Percentiles rank a stretch among this genome's conserved stretches.
Evolutionary conservation across 805 yeast species (phyloP).

Genomic region (Saturnispora halmiae): DNA sequence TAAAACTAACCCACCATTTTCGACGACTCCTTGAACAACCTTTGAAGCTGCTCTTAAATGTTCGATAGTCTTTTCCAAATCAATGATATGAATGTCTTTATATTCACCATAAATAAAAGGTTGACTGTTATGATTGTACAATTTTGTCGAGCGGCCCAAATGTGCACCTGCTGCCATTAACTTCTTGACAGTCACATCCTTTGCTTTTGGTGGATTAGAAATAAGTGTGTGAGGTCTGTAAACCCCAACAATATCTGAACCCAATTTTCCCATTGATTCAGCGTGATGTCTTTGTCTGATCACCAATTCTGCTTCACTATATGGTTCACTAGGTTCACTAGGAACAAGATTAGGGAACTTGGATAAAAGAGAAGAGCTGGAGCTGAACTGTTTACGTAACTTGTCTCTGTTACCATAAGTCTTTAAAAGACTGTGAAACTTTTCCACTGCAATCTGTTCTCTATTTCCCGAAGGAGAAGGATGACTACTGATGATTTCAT

Average conservation of each 20-base stretch:
- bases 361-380: slow-evolving; percentile 22
- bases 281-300: slow-evolving; percentile 64
- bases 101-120: slow-evolving; percentile 83
- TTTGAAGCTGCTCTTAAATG: slow-evolving; percentile 73
- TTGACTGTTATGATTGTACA: slow-evolving; percentile 74
- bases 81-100: slow-evolving; percentile 85
- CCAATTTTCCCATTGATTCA: slow-evolving; percentile 44
- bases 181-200: slow-evolving; percentile 55
- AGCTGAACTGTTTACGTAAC: slow-evolving; percentile 16
- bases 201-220: slow-evolving; percentile 45
- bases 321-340: slow-evolving; percentile 53
- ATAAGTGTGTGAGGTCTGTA: slow-evolving; percentile 65
- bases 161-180: slow-evolving; percentile 91
- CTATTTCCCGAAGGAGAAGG: slow-evolving; percentile 25
- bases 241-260: slow-evolving; percentile 54
- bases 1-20: slow-evolving; percentile 70
- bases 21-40: slow-evolving; percentile 75
- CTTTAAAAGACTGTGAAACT: slow-evolving; percentile 23
- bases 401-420: slow-evolving; percentile 22
- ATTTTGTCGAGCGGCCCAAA: slow-evolving; percentile 78
- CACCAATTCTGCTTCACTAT: slow-evolving; percentile 67
- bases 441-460: slow-evolving; percentile 22
- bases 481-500: slow-evolving; percentile 18
- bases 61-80: slow-evolving; percentile 72
- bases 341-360: slow-evolving; percentile 56